Percentiles rank a stretch among this genome's conserved stretches.
Evolutionary conservation across 345 rosid genomes (phyloP).

Genomic region (Gossypium herbaceum): DNA sequence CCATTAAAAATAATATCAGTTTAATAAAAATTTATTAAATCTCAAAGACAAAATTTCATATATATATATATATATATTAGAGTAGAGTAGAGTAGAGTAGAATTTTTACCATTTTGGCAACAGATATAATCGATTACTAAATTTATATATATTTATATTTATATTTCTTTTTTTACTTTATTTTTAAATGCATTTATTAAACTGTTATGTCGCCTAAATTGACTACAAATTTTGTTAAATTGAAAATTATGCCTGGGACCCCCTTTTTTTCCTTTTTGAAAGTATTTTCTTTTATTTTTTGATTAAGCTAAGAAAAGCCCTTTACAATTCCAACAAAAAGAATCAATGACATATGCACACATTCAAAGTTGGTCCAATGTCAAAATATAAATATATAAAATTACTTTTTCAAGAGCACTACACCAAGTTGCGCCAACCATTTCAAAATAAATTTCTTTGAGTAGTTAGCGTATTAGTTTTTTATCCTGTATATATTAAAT

Average conservation of each 20-base stretch:
- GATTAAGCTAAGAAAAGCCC: background rate
- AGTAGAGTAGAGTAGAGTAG: too few relatives aligned
- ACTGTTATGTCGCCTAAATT: slow-evolving; percentile 9
- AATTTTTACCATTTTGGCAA: too few relatives aligned
- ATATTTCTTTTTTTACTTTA: background rate
- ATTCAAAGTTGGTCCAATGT: background rate
- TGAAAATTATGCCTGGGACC: background rate
- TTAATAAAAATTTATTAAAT: too few relatives aligned
- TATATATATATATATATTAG: too few relatives aligned
- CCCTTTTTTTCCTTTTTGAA: too few relatives aligned
- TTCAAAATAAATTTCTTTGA: background rate
- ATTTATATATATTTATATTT: background rate
- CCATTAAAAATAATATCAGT: too few relatives aligned
- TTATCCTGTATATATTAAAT: too few relatives aligned
- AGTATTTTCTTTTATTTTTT: background rate
- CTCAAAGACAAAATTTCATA: too few relatives aligned
- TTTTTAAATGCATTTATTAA: background rate
- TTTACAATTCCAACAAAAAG: background rate
- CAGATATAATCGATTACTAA: background rate
- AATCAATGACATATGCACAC: background rate
- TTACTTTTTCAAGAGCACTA: too few relatives aligned
- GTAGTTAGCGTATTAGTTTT: too few relatives aligned
- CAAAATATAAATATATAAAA: too few relatives aligned
- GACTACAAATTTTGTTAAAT: slow-evolving; percentile 10
- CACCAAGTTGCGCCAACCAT: too few relatives aligned